These are phyloP conservation scores for Cystoisospora suis DNA, from an alignment of 169 alveolate genomes.

Conservation along the genomic window DNA sequence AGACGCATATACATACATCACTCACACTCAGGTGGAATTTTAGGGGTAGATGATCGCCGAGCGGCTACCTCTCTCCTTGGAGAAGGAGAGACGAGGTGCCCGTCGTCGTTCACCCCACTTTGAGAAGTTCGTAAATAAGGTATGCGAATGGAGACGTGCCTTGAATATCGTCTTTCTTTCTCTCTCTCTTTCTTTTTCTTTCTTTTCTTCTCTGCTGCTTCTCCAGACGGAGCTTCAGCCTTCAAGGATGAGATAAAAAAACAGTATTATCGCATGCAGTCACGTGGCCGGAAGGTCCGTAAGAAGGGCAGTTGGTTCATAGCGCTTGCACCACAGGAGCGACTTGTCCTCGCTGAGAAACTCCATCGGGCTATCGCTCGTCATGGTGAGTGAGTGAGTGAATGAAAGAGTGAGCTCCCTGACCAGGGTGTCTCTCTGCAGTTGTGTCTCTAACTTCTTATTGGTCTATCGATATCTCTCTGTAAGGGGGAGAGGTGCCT, in stretches of 20 bases:
- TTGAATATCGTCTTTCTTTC: not conserved
- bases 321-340: not conserved
- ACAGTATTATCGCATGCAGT: not conserved
- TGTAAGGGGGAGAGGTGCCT: not conserved
- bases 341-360: not conserved
- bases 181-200: not conserved
- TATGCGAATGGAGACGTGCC: no score
- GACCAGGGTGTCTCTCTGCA: not conserved
- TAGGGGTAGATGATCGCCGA: not conserved
- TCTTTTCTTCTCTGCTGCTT: not conserved
- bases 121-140: not conserved
- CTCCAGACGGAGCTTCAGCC: not conserved
- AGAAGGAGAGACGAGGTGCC: not conserved
- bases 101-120: not conserved
- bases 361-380: not conserved
- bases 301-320: not conserved
- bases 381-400: not conserved
- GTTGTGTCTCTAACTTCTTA: not conserved
- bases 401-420: no score
- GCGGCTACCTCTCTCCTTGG: not conserved
- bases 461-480: not conserved
- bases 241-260: not conserved
- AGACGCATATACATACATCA: no score
- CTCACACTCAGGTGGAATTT: not conserved
- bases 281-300: not conserved